Evolutionary conservation across 2,329 filamentous ascomycete genomes (phyloP).

Genomic region (Teratosphaeriaceae sp.): DNA sequence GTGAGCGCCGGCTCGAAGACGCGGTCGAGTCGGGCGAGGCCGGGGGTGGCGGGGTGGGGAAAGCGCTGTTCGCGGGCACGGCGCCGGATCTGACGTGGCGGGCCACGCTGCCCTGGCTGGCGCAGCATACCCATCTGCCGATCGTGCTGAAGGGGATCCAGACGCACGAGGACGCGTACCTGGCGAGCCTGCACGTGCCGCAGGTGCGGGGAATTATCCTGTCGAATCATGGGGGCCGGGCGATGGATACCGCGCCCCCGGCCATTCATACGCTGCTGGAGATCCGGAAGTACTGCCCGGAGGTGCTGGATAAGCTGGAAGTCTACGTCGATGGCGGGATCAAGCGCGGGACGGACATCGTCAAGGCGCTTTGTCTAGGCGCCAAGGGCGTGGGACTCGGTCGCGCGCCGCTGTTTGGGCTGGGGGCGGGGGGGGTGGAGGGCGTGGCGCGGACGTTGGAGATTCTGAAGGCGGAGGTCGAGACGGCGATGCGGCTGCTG

Average conservation of each 20-base stretch:
- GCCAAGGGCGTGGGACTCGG: constrained; percentile 79
- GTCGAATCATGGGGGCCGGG: constrained; percentile 86
- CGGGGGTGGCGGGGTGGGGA: constrained; percentile 61
- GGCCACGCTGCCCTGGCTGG: constrained; percentile 70
- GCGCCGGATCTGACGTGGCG: constrained; percentile 83
- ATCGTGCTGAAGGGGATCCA: constrained; percentile 91
- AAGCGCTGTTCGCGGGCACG: constrained; percentile 81
- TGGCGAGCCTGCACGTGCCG: constrained; percentile 65
- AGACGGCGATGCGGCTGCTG: constrained; percentile 62
- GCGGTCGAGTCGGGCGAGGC: constrained; percentile 21
- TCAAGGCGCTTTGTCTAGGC: constrained; percentile 83
- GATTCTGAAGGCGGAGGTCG: constrained; percentile 59
- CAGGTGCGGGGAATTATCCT: constrained; percentile 78
- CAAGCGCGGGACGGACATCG: constrained; percentile 76
- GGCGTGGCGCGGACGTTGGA: constrained; percentile 61
- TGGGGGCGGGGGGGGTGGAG: constrained; percentile 57
- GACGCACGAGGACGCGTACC: constrained; percentile 86
- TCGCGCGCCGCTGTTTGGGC: constrained; percentile 66
- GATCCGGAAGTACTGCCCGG: constrained; percentile 79
- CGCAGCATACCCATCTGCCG: constrained; percentile 71
- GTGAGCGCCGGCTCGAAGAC: constrained; percentile 3
- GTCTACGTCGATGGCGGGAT: constrained; percentile 85
- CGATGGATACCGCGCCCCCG: constrained; percentile 80
- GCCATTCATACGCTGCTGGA: constrained; percentile 86
- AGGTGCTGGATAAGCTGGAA: constrained; percentile 60